phyloP scores from a whole-genome alignment of 2,329 filamentous ascomycete genomes.

The Penicillium sp. region DNA sequence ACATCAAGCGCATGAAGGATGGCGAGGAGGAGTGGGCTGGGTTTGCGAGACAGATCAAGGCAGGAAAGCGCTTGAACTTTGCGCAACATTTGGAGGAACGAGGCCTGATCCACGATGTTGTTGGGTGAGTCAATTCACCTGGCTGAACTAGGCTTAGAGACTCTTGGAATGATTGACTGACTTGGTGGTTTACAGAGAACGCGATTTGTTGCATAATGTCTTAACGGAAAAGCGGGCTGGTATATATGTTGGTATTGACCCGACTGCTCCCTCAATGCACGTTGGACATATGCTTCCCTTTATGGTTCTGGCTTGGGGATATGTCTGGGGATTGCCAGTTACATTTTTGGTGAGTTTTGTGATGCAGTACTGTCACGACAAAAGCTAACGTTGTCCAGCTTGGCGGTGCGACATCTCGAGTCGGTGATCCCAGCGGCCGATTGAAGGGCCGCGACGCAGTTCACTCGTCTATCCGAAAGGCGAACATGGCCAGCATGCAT shows the following conservation, averaged over 20 bases:
- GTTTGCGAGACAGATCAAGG: slow-evolving; percentile 46
- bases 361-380: not conserved
- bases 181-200: slow-evolving; percentile 34
- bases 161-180: not conserved
- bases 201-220: slow-evolving; percentile 45
- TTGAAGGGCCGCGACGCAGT: slow-evolving; percentile 42
- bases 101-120: slow-evolving; percentile 49
- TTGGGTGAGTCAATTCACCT: slow-evolving; percentile 39
- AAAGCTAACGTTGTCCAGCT: slow-evolving; percentile 38
- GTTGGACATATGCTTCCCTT: slow-evolving; percentile 55
- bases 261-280: slow-evolving; percentile 53
- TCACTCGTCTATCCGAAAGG: slow-evolving; percentile 42
- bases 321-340: slow-evolving; percentile 50
- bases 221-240: slow-evolving; percentile 50
- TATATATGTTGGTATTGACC: slow-evolving; percentile 52
- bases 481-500: slow-evolving; percentile 52
- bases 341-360: slow-evolving; percentile 45
- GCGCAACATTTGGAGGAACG: slow-evolving; percentile 48
- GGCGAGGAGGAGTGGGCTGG: slow-evolving; percentile 43
- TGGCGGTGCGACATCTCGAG: slow-evolving; percentile 48
- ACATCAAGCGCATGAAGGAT: slow-evolving; percentile 40
- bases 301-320: slow-evolving; percentile 54
- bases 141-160: not conserved
- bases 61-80: slow-evolving; percentile 47
- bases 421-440: slow-evolving; percentile 52